Percentiles rank a stretch among this genome's conserved stretches.
Conservation (phyloP, 2,329 filamentous ascomycete genomes). For the Colletotrichum karsti region DNA sequence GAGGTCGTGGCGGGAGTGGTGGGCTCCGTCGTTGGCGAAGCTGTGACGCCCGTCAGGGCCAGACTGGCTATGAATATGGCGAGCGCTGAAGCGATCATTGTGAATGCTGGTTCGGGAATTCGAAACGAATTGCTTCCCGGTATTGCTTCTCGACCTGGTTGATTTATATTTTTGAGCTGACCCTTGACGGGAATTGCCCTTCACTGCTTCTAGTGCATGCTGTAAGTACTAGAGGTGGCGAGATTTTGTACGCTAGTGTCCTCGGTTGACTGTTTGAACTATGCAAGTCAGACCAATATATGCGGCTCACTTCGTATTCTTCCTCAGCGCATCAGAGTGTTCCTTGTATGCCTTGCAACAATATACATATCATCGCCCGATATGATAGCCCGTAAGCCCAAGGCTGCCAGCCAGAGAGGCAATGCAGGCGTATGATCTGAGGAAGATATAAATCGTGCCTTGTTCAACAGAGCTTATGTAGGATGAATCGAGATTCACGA, state of each 20-base stretch:
- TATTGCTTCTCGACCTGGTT: too few relatives aligned
- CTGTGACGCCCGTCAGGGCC: not conserved
- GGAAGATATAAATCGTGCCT: too few relatives aligned
- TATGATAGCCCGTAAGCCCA: not conserved
- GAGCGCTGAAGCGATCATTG: not conserved
- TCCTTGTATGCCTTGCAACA: not conserved
- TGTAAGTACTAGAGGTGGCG: too few relatives aligned
- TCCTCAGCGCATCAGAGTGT: not conserved
- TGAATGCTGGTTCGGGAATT: not conserved
- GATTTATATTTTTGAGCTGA: not conserved
- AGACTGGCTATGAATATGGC: not conserved
- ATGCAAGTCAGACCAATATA: constrained; percentile 3
- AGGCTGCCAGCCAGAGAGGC: too few relatives aligned
- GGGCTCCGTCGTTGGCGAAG: not conserved
- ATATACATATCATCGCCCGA: not conserved
- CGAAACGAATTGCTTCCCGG: not conserved
- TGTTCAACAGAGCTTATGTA: too few relatives aligned
- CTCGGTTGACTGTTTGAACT: not conserved
- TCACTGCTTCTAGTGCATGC: not conserved
- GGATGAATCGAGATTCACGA: too few relatives aligned
- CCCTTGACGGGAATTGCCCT: not conserved
- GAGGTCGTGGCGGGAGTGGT: not conserved
- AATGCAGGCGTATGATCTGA: too few relatives aligned
- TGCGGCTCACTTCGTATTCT: not conserved
- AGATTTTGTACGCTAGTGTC: not conserved